Percentiles rank a stretch among this genome's conserved stretches.
phyloP scores from a whole-genome alignment of 192 early-diverging fungal genomes.

The Radiomyces spectabilis region DNA sequence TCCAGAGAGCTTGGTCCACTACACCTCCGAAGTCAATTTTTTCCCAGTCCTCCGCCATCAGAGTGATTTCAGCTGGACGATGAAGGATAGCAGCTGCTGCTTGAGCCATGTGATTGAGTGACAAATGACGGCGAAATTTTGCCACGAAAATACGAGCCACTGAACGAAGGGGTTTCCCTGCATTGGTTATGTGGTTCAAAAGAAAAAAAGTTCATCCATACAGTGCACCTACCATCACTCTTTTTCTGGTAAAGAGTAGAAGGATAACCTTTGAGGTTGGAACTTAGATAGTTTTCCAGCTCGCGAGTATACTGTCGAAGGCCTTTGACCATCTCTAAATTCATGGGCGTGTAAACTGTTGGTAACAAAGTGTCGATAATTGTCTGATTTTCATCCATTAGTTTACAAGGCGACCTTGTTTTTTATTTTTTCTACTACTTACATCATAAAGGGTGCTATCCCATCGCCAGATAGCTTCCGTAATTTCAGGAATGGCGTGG shows the following conservation, averaged over 20 bases:
- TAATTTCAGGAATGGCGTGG: conserved; percentile 19
- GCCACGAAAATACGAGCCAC: conserved; percentile 39
- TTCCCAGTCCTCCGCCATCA: conserved; percentile 36
- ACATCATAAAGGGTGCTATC: conserved; percentile 45
- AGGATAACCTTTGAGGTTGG: conserved; percentile 7
- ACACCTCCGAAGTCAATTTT: conserved; percentile 34
- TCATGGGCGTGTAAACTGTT: background rate
- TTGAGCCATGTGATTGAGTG: conserved; percentile 36
- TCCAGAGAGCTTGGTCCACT: conserved; percentile 38
- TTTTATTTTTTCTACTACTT: conserved; percentile 16
- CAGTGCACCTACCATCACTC: conserved; percentile 9
- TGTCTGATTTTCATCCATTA: conserved; percentile 18
- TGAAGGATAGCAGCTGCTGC: conserved; percentile 29
- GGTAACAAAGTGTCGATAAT: conserved; percentile 13
- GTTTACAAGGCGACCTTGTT: background rate
- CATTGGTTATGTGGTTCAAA: too few relatives aligned
- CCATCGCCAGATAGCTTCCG: conserved; percentile 41
- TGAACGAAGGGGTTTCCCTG: too few relatives aligned
- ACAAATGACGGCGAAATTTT: conserved; percentile 35
- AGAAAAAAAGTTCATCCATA: too few relatives aligned
- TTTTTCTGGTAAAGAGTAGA: conserved; percentile 12
- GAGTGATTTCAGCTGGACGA: conserved; percentile 14
- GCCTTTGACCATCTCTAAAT: background rate
- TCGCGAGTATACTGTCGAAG: conserved; percentile 10
- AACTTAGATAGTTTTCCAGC: background rate